phyloP scores from a whole-genome alignment of 495 filamentous ascomycete genomes.

The Xylaria venustula region DNA sequence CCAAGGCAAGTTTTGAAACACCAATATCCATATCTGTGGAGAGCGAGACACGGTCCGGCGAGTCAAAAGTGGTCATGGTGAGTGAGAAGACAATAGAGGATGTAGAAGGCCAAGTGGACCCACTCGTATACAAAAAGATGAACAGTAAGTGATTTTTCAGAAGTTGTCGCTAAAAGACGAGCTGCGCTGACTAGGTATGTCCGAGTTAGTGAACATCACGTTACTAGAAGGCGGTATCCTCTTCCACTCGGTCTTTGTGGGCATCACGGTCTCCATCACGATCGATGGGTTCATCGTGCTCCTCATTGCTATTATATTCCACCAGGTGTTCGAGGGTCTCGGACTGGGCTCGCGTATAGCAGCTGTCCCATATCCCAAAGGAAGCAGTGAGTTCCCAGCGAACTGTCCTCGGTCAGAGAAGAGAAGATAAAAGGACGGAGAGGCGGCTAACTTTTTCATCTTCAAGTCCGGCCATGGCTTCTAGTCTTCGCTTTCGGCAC shows the following conservation, averaged over 20 bases:
- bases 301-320: constrained; percentile 66
- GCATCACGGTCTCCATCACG: constrained; percentile 66
- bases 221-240: constrained; percentile 56
- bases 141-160: constrained; percentile 13
- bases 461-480: constrained; percentile 54
- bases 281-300: constrained; percentile 64
- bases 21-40: constrained; percentile 41
- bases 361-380: constrained; percentile 48
- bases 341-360: constrained; percentile 65
- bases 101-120: constrained; percentile 44
- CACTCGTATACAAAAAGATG: constrained; percentile 46
- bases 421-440: not conserved
- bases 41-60: constrained; percentile 24
- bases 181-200: too few species aligned
- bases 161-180: too few species aligned
- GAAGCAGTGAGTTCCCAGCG: constrained; percentile 24
- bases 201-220: constrained; percentile 52
- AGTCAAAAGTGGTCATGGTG: constrained; percentile 20
- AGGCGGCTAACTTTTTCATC: not conserved
- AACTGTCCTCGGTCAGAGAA: not conserved
- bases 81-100: constrained; percentile 31
- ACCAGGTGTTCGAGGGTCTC: constrained; percentile 70
- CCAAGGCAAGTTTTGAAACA: constrained; percentile 28
- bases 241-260: constrained; percentile 65
- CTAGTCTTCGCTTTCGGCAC: constrained; percentile 61